phyloP scores from a whole-genome alignment of 768 basidiomycete species.

The Lactarius sanguifluus region DNA sequence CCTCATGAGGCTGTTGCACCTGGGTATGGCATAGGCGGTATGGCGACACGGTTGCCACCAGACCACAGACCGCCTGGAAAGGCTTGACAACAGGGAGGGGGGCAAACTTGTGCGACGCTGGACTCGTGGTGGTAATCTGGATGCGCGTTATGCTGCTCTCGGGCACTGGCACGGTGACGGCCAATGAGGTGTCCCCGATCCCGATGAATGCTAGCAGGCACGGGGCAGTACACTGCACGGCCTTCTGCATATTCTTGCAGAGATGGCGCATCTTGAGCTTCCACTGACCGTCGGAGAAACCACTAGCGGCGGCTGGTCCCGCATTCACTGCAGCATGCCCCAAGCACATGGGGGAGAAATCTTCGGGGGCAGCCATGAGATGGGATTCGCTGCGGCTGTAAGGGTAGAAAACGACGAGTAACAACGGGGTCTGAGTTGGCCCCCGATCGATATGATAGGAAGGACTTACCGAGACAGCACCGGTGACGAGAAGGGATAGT shows the following conservation, averaged over 20 bases:
- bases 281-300: constrained; percentile 3
- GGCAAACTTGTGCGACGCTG: too few species aligned
- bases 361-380: constrained; percentile 17
- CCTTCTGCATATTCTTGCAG: constrained; percentile 28
- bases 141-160: too few species aligned
- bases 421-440: too few species aligned
- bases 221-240: constrained; percentile 13
- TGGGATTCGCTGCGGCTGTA: constrained; percentile 20
- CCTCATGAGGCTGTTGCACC: too few species aligned
- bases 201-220: constrained; percentile 24
- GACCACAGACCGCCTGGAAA: too few species aligned
- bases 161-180: too few species aligned
- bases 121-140: too few species aligned
- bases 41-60: too few species aligned
- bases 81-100: too few species aligned
- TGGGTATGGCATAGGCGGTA: too few species aligned
- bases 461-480: constrained; percentile 24
- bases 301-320: background rate
- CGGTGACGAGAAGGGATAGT: background rate
- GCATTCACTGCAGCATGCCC: constrained; percentile 22
- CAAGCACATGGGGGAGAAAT: constrained; percentile 21
- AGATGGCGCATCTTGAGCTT: constrained; percentile 25
- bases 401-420: background rate
- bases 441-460: constrained; percentile 1
- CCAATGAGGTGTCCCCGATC: too few species aligned